Evolutionary conservation across 345 rosid genomes (phyloP), one percentile per base, ranked within the genome.

Genomic region (Eucalyptus marginata): DNA sequence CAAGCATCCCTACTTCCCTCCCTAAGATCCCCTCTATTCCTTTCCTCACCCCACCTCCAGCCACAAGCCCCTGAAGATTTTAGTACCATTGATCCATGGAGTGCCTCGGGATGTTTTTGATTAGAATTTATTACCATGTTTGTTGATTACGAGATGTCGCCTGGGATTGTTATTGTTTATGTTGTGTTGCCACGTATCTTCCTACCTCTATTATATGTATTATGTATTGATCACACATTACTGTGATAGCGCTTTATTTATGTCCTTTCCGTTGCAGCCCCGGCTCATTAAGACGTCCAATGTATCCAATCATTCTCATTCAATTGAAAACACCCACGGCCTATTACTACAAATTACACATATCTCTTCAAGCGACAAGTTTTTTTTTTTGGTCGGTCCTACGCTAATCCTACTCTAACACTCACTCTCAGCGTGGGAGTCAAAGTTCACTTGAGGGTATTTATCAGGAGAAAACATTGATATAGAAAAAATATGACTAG

Each of bases 1-100:
- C 94, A 56, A 90, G 87, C 90, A 64, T 90, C 29, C 91, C 92
- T 6, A 64, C 89, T 49, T 40, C 90, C 47, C 93, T 93, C 22
- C 88, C 89, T 10, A 40, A 87, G 58, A 87, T 92, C 52, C 94
- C 93, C 27, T 54, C 59, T 54, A 54, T 54, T 54, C 27, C 59
- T 54, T 54, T 54, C 59, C 27, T 54, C 27, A 54, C 59, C 59
- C 59, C 59, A 54, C 59, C 59, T 54, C 59, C 59, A 2, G 11
- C 59, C 27, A 54, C 59, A 54, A 54, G 59, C 27, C 59, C 59
- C 2, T 54, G 59, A 54, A 54, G 59, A 54, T 54, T 20, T 54
- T 43, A 11, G 4, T 36, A 86, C 66, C 66, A 59, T 25, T 59
- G n/a, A 59, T 59, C n/a, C n/a, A 59, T 59, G 29, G 7, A n/a